Base-by-base conservation (phyloP, 1,284 basidiomycete genomes). In the Laetiporus sulphureus region DNA sequence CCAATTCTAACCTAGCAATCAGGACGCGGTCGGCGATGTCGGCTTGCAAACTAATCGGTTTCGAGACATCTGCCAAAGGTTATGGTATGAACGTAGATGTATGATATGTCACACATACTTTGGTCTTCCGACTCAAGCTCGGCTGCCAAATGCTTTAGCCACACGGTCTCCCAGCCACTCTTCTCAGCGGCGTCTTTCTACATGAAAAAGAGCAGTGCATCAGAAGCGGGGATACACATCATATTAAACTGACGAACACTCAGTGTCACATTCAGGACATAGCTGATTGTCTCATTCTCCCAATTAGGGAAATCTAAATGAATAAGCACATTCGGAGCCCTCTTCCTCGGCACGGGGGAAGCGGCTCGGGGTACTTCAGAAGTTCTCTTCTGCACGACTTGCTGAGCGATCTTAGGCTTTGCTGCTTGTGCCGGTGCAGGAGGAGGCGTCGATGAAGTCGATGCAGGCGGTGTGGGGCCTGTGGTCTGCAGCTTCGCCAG, bases 1-100 rank as follows among this genome's bases (percentile, higher is more conserved):
- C 81, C 16, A 97, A 66, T 37, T 92, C 91, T 2, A 99, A 75
- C 22, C 95, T 74, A 4, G 91, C 77, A 49, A 98, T 92, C 43
- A 99, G 70, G 5, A 95, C 66, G 21, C 88, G 77, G 63, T 95
- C 92, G 20, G 79, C 68, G 36, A 87, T 71, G 38, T 82, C 78
- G 16, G 61, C 65, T 35, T 63, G 72, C 22, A 89, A 62, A 27
- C 58, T 67, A 18, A 72, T 38, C 36, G 29, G 20, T n/a, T 32
- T 32, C 18, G 31, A 8, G 6, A 16, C 5, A 15, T 21, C 21
- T 11, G 22, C n/a, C 24, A 12, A 18, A 13, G 4, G 4, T 32
- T n/a, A 20, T n/a, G n/a, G n/a, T n/a, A n/a, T n/a, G n/a, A n/a
- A n/a, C n/a, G n/a, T n/a, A n/a, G n/a, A n/a, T n/a, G n/a, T n/a